A percentile compares a stretch with the other conserved stretches of the same genome.
Conservation (phyloP, 805 yeast species). For the Kazachstania taianensis region DNA sequence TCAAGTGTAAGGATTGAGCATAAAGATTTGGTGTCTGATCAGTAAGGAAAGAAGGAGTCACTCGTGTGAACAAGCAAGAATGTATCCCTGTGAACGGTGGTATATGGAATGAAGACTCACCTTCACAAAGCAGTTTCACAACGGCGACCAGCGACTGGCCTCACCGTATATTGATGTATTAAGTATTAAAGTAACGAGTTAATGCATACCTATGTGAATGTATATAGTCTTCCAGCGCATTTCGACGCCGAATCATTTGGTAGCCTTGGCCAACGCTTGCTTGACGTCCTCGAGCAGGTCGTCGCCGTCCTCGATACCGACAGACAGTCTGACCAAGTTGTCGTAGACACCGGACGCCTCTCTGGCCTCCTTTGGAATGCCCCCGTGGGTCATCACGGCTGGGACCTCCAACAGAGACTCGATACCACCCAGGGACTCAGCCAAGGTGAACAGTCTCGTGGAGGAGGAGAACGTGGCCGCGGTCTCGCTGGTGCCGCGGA, state of each 20-base stretch:
- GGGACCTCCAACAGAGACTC: constrained; percentile 83
- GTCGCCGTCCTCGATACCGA: constrained; percentile 77
- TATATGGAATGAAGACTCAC: too few relatives aligned
- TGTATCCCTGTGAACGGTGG: too few relatives aligned
- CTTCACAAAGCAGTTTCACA: too few relatives aligned
- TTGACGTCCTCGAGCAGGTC: constrained; percentile 64
- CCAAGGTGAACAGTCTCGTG: constrained; percentile 71
- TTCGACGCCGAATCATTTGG: constrained; percentile 4
- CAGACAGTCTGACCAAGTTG: constrained; percentile 71
- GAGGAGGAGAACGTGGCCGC: constrained; percentile 65
- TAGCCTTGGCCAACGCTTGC: constrained; percentile 48
- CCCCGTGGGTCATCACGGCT: constrained; percentile 87
- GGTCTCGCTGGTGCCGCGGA: constrained; percentile 69
- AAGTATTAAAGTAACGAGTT: neutral
- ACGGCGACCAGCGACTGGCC: too few relatives aligned
- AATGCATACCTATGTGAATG: neutral
- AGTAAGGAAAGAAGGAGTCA: too few relatives aligned
- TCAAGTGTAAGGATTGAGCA: too few relatives aligned
- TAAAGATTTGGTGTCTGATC: too few relatives aligned
- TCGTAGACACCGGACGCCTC: constrained; percentile 74
- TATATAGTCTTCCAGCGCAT: neutral
- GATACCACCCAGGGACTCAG: constrained; percentile 86
- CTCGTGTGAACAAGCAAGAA: too few relatives aligned
- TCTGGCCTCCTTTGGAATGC: constrained; percentile 70
- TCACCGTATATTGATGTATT: too few relatives aligned